Evolutionary conservation across 768 basidiomycete species (phyloP), one percentile per base, ranked within the genome.

Genomic region (Phylloporus rhodoxanthus): DNA sequence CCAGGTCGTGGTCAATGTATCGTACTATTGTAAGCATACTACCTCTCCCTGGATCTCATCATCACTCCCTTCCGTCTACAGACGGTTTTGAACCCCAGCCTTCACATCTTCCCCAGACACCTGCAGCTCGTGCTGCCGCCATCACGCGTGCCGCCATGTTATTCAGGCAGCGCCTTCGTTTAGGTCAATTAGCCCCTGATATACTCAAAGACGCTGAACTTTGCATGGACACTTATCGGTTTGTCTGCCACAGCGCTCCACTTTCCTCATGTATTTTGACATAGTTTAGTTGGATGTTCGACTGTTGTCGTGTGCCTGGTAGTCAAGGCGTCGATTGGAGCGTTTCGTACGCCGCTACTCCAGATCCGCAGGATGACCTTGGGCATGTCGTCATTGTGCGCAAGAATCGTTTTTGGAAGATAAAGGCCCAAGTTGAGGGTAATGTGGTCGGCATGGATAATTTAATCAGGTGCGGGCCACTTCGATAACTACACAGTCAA

Each of bases 221-320:
- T 8, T 92, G 90, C 62, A 91, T 92, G 90, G 90, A 92, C 61
- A 86, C 86, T 7, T 91, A 85, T 67, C 73, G 88, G 87, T 85
- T 54, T 47, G 70, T 54, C 25, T 50, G 13, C 19, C 8, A 11
- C 4, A 37, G 19, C 23, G 4, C 11, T 37, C 32, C 5, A 20
- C 5, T 21, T 25, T 0, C 38, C 8, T 14, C 39, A 57, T 13
- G 60, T 19, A 4, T 17, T n/a, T 20, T 44, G n/a, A 23, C 42
- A 1, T 8, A 8, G 29, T 25, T 19, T 46, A 88, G 87, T 43
- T 92, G 90, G 90, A 91, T 92, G 90, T 92, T 92, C 57, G 90
- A 92, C 63, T 90, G 88, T 64, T 88, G 81, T 55, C 85, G 90
- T 48, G 73, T 92, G 17, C 90, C 90, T 2, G 85, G 86, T 1